Percentiles rank a stretch among this genome's conserved stretches.
These are phyloP conservation scores for Lagerstroemia speciosa DNA, from an alignment of 345 rosid genomes.

Conservation along the genomic window DNA sequence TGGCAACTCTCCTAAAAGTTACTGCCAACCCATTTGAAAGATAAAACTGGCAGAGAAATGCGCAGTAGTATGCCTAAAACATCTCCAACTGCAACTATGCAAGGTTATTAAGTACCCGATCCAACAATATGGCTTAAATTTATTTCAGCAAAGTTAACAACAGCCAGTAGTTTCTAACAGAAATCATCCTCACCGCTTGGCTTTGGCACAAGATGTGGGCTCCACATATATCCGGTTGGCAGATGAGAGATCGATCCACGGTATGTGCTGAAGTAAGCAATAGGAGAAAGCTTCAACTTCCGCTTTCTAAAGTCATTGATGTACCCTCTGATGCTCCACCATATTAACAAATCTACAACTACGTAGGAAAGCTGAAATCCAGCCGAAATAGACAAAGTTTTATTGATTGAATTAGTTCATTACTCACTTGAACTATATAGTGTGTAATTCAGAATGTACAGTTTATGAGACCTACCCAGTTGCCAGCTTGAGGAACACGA, in stretches of 20 bases:
- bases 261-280: conserved; percentile 93
- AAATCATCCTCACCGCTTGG: conserved; percentile 57
- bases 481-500: conserved; percentile 94
- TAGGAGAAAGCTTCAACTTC: conserved; percentile 76
- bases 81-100: too few species aligned
- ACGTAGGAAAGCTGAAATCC: conserved; percentile 70
- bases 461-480: conserved; percentile 60
- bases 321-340: conserved; percentile 96
- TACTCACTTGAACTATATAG: background rate
- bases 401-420: background rate
- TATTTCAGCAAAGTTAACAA: background rate
- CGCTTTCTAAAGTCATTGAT: conserved; percentile 88
- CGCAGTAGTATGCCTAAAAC: too few species aligned
- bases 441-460: background rate
- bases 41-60: too few species aligned
- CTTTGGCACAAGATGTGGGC: conserved; percentile 93
- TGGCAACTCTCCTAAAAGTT: too few species aligned
- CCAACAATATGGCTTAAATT: too few species aligned
- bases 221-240: conserved; percentile 98
- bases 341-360: conserved; percentile 84
- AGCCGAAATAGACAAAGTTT: conserved; percentile 1
- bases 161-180: background rate
- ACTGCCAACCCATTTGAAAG: too few species aligned
- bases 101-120: too few species aligned
- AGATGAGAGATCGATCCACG: conserved; percentile 90